Conservation (phyloP, 2,329 filamentous ascomycete species). For the Allantophomopsis lycopodina region DNA sequence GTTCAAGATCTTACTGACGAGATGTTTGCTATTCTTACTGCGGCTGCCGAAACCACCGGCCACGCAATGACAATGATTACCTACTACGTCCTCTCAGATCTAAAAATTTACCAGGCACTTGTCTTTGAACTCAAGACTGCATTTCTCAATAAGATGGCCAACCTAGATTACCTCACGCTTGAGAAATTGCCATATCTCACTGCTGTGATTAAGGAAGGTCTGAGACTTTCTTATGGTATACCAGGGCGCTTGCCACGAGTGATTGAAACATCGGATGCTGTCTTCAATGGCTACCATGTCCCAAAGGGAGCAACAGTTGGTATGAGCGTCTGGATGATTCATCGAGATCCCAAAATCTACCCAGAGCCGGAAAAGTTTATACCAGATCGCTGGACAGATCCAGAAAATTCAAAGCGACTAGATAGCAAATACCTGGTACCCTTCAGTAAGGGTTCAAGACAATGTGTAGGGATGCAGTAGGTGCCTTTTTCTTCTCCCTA, state of each 20-base stretch:
- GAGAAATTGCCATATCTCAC: conserved; percentile 19
- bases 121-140: conserved; percentile 13
- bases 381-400: conserved; percentile 20
- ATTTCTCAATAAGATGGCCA: conserved; percentile 14
- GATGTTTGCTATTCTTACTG: conserved; percentile 14
- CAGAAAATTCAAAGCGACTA: conserved; percentile 6
- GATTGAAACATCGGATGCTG: conserved; percentile 16
- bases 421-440: conserved; percentile 22
- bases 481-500: not conserved
- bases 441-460: conserved; percentile 4
- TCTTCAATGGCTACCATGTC: conserved; percentile 18
- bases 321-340: conserved; percentile 20
- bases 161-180: conserved; percentile 13
- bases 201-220: conserved; percentile 12
- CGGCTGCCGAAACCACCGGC: conserved; percentile 20
- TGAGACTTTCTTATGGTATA: conserved; percentile 18
- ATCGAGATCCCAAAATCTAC: conserved; percentile 19
- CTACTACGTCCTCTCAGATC: conserved; percentile 16
- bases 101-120: conserved; percentile 12
- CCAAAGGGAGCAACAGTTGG: conserved; percentile 18
- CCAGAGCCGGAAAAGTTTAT: conserved; percentile 19
- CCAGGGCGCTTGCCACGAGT: conserved; percentile 19
- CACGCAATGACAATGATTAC: conserved; percentile 18
- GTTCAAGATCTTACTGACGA: conserved; percentile 7
- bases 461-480: conserved; percentile 6